Conservation (phyloP, 371 early-diverging fungal species). For the Mucor circinelloides region DNA sequence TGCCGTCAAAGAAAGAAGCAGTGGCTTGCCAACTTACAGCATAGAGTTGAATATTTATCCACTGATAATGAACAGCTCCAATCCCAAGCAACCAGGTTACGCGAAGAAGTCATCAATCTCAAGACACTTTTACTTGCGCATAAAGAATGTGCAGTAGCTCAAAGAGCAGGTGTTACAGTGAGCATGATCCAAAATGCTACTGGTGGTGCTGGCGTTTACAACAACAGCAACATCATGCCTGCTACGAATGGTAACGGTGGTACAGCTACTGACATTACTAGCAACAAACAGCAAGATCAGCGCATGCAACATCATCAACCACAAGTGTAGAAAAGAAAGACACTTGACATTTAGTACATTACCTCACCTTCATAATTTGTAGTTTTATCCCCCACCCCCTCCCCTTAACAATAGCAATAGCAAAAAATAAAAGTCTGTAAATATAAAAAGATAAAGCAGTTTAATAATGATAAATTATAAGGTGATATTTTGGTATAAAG, state of each 20-base stretch:
- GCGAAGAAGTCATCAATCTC: constrained; percentile 75
- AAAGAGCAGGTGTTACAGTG: constrained; percentile 17
- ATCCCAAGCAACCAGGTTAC: constrained; percentile 61
- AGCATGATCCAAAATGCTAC: background rate
- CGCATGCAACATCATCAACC: background rate
- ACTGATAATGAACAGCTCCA: constrained; percentile 75
- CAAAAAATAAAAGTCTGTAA: background rate
- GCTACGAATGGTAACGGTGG: background rate
- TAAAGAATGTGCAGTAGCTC: constrained; percentile 74
- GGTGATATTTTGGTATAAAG: background rate
- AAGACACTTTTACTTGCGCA: constrained; percentile 78
- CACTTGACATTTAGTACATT: background rate
- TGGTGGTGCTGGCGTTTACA: background rate
- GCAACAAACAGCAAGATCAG: background rate
- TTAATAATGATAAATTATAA: background rate
- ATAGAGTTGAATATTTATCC: constrained; percentile 70
- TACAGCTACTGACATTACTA: background rate
- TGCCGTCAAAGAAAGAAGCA: constrained; percentile 91
- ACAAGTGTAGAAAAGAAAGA: background rate
- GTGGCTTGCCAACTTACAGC: constrained; percentile 77
- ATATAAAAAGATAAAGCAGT: background rate
- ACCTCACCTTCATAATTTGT: background rate
- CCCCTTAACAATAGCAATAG: background rate
- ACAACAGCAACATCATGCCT: no score
- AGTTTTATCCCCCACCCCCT: background rate